phyloP scores from a whole-genome alignment of 202 grass and related monocot genomes.

The Miscanthus sacchariflorus region DNA sequence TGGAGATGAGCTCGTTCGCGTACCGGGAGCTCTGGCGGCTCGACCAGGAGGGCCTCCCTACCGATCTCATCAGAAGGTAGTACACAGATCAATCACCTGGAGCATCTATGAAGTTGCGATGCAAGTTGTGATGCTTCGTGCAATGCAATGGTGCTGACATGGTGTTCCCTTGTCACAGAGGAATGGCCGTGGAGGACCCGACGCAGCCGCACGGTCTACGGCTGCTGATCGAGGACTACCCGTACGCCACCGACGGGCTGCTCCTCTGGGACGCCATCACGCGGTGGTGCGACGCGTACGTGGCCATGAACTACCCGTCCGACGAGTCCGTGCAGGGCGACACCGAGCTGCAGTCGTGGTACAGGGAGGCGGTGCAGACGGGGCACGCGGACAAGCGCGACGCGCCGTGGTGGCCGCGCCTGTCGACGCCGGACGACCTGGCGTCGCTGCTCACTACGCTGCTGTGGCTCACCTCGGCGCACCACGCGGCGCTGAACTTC shows the following conservation, averaged over 20 bases:
- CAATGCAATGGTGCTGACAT: not conserved
- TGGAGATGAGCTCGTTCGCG: conserved; percentile 77
- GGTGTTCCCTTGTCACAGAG: conserved; percentile 50
- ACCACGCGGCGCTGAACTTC: conserved; percentile 96
- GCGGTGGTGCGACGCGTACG: conserved; percentile 70
- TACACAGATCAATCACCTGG: not conserved
- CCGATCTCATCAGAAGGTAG: conserved; percentile 93
- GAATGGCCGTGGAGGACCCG: conserved; percentile 89
- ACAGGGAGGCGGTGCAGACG: conserved; percentile 64
- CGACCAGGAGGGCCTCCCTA: conserved; percentile 88
- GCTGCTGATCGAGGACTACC: conserved; percentile 94
- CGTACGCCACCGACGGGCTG: conserved; percentile 86
- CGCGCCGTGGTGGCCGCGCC: conserved; percentile 89
- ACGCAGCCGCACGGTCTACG: conserved; percentile 71
- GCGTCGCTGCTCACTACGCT: conserved; percentile 76
- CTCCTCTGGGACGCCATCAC: conserved; percentile 85
- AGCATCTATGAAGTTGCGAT: too few species aligned
- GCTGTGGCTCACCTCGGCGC: conserved; percentile 87
- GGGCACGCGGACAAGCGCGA: conserved; percentile 79
- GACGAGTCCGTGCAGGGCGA: conserved; percentile 61
- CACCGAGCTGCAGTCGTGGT: conserved; percentile 93
- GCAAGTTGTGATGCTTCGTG: not conserved
- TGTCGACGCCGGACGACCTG: conserved; percentile 61
- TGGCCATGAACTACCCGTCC: conserved; percentile 66
- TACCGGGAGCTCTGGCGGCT: conserved; percentile 77